Percentiles rank a stretch among this genome's conserved stretches.
Evolutionary conservation across 2,329 filamentous ascomycete genomes (phyloP).

Genomic region (Dactylellina sp.): DNA sequence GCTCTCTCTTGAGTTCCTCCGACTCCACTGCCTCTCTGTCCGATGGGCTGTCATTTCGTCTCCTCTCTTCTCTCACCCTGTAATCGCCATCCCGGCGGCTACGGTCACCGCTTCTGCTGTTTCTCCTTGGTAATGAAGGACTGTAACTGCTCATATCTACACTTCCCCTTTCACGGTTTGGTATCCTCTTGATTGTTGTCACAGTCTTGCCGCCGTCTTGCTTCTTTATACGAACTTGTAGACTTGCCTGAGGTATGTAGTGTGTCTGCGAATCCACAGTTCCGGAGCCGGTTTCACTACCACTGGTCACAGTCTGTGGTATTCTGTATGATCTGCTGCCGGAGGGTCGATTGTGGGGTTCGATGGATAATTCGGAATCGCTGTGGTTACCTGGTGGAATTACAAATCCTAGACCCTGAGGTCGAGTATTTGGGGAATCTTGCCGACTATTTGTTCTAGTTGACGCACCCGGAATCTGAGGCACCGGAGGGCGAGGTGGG

Average conservation of each 20-base stretch:
- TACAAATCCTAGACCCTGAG: constrained; percentile 32
- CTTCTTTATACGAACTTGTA: constrained; percentile 55
- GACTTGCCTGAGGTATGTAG: constrained; percentile 41
- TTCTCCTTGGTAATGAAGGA: constrained; percentile 10
- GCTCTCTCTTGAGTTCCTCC: constrained; percentile 43
- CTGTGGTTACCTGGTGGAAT: constrained; percentile 37
- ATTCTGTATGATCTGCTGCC: constrained; percentile 50
- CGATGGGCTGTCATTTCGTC: constrained; percentile 36
- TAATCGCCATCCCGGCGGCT: constrained; percentile 30
- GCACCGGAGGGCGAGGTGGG: constrained; percentile 30
- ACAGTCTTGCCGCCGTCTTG: constrained; percentile 52
- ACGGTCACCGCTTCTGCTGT: constrained; percentile 16
- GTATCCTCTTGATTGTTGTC: constrained; percentile 54
- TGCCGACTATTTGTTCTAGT: constrained; percentile 44
- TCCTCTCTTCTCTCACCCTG: constrained; percentile 40
- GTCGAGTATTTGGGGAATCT: constrained; percentile 25
- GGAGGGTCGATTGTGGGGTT: constrained; percentile 43
- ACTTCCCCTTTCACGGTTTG: constrained; percentile 38
- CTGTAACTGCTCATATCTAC: constrained; percentile 27
- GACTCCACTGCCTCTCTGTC: constrained; percentile 29
- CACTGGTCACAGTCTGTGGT: constrained; percentile 45
- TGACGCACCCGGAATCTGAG: constrained; percentile 22
- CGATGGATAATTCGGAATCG: constrained; percentile 45
- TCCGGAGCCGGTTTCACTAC: constrained; percentile 40
- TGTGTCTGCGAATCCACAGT: constrained; percentile 22